phyloP scores from a whole-genome alignment of 1,284 basidiomycete genomes.

The Mycosarcoma mackinlayi region DNA sequence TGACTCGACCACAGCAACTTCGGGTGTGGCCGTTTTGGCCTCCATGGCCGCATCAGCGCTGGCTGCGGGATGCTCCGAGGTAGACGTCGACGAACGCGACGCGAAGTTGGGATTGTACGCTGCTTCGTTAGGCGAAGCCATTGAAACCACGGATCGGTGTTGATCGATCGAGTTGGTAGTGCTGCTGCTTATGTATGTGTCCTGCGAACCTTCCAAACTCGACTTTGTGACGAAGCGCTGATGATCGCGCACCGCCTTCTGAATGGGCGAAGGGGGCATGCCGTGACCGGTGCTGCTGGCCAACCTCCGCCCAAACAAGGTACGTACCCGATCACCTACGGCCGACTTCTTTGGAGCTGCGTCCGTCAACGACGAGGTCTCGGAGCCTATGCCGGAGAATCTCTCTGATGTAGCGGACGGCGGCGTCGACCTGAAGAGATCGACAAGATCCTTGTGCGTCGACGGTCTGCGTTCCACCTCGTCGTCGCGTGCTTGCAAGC shows the following conservation, averaged over 20 bases:
- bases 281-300: conserved; percentile 36
- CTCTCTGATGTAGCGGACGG: conserved; percentile 33
- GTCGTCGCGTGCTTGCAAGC: conserved; percentile 44
- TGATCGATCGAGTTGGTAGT: conserved; percentile 40
- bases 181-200: conserved; percentile 38
- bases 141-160: conserved; percentile 22
- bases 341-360: conserved; percentile 30
- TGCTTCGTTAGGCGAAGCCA: conserved; percentile 26
- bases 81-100: conserved; percentile 35
- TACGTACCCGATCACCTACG: conserved; percentile 44
- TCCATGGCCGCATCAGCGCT: conserved; percentile 20
- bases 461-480: conserved; percentile 21
- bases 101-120: conserved; percentile 20
- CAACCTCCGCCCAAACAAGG: conserved; percentile 48
- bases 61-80: conserved; percentile 23
- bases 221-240: conserved; percentile 30
- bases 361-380: conserved; percentile 16
- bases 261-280: conserved; percentile 23
- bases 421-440: conserved; percentile 54
- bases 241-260: conserved; percentile 9
- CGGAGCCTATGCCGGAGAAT: conserved; percentile 21
- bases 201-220: conserved; percentile 36
- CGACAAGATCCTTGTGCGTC: conserved; percentile 41
- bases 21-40: conserved; percentile 18
- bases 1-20: conserved; percentile 30